phyloP scores from a whole-genome alignment of 345 rosid species.

The Boechera retrofracta region DNA sequence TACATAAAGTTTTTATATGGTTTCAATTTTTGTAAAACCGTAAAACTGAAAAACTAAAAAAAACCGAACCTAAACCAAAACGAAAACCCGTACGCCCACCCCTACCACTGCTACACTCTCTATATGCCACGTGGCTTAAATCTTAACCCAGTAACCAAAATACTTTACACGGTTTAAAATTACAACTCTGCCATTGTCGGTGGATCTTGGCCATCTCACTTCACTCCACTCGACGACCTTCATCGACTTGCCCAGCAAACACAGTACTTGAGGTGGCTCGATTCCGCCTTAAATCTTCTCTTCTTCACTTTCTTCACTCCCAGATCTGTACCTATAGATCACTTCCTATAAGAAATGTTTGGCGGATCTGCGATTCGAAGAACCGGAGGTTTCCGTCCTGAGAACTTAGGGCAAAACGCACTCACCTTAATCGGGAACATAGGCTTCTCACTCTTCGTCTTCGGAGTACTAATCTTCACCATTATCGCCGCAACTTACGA shows the following conservation, averaged over 20 bases:
- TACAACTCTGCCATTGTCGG: constrained; percentile 59
- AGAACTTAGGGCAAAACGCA: constrained; percentile 76
- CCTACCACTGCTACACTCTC: no score
- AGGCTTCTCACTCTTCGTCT: constrained; percentile 80
- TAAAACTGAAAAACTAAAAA: no score
- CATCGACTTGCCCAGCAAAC: not conserved
- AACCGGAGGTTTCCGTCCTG: constrained; percentile 71
- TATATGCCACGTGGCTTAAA: no score
- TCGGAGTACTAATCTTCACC: constrained; percentile 84
- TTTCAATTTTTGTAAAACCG: no score
- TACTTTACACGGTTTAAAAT: not conserved
- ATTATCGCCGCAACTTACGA: constrained; percentile 90
- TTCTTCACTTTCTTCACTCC: not conserved
- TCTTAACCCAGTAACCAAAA: no score
- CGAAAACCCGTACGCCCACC: no score
- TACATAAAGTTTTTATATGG: no score
- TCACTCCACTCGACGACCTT: not conserved
- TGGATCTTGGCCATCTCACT: constrained; percentile 15
- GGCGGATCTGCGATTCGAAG: constrained; percentile 60
- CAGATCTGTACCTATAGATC: constrained; percentile 36
- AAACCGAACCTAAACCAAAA: no score
- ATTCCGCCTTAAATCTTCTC: no score
- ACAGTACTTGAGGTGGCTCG: constrained; percentile 11
- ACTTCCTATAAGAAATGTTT: constrained; percentile 51
- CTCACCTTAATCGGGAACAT: constrained; percentile 83